A percentile compares a stretch with the other conserved stretches of the same genome.
Evolutionary conservation across 768 basidiomycete species (phyloP).

Genomic region (Tricholoma bakamatsutake): DNA sequence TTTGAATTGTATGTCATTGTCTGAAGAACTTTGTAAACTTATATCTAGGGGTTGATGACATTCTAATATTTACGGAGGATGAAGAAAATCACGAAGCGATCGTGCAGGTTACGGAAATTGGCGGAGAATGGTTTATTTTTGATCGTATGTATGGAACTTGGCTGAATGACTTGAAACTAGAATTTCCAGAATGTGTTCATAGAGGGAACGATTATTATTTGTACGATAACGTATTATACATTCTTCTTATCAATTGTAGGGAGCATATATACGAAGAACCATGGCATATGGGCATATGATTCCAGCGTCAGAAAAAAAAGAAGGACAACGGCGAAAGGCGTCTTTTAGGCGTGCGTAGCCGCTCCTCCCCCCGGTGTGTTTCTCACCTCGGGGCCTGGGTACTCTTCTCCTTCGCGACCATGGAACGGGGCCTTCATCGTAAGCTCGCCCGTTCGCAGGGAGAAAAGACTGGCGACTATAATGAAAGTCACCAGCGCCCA

Average conservation of each 20-base stretch:
- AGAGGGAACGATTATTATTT: background rate
- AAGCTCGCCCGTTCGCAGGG: background rate
- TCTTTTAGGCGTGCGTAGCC: background rate
- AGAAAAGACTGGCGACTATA: slow-evolving; percentile 33
- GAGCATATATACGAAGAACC: background rate
- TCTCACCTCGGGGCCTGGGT: background rate
- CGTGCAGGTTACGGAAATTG: too few relatives aligned
- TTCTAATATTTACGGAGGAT: too few relatives aligned
- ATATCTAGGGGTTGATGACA: too few relatives aligned
- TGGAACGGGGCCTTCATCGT: background rate
- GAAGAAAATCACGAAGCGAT: too few relatives aligned
- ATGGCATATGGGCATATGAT: background rate
- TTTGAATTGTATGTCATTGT: too few relatives aligned
- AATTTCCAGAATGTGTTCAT: background rate
- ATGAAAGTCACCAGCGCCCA: slow-evolving; percentile 49
- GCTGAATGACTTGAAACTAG: too few relatives aligned
- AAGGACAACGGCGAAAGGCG: background rate
- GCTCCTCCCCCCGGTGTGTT: background rate
- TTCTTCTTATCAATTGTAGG: background rate
- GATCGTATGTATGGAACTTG: too few relatives aligned
- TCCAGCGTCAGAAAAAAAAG: background rate
- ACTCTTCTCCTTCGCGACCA: background rate
- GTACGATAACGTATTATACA: background rate
- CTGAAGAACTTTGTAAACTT: too few relatives aligned
- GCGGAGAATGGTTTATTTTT: too few relatives aligned